Percentiles rank a stretch among this genome's conserved stretches.
Evolutionary conservation across 495 filamentous ascomycete genomes (phyloP).

Genomic region (Penicillium egyptiacum): DNA sequence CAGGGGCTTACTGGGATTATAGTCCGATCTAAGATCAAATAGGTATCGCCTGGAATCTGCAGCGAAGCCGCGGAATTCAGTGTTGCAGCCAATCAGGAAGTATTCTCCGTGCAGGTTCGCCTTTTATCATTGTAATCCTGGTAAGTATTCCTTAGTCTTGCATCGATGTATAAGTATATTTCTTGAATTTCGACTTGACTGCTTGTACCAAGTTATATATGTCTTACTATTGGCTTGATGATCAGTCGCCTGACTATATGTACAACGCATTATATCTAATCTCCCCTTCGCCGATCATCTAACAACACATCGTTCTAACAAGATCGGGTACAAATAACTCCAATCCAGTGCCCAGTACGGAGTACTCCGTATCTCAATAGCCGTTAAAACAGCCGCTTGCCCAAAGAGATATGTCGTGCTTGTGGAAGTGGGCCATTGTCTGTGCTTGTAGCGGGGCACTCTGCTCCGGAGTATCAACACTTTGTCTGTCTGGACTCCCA

Average conservation of each 20-base stretch:
- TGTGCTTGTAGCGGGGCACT: slow-evolving; percentile 7
- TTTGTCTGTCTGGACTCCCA: no score
- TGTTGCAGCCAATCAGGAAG: slow-evolving; percentile 19
- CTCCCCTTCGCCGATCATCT: background rate
- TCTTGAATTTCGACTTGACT: background rate
- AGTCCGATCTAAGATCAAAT: slow-evolving; percentile 21
- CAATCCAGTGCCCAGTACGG: background rate
- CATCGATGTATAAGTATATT: background rate
- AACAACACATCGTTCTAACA: background rate
- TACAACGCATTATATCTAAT: background rate
- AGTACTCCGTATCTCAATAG: slow-evolving; percentile 12
- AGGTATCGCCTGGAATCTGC: slow-evolving; percentile 20
- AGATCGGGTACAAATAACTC: background rate
- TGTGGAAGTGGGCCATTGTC: slow-evolving; percentile 2
- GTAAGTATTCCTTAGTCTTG: background rate
- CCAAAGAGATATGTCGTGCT: background rate
- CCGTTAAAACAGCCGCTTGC: slow-evolving; percentile 16
- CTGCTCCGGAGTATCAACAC: slow-evolving; percentile 6
- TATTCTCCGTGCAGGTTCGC: background rate
- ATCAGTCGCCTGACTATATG: background rate
- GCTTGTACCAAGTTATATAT: background rate
- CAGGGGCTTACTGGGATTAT: slow-evolving; percentile 9
- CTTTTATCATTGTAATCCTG: background rate
- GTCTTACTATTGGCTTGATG: background rate
- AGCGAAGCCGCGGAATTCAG: slow-evolving; percentile 20